Evolutionary conservation across 441 rosid species (phyloP).

Genomic region (Macaranga tanarius): DNA sequence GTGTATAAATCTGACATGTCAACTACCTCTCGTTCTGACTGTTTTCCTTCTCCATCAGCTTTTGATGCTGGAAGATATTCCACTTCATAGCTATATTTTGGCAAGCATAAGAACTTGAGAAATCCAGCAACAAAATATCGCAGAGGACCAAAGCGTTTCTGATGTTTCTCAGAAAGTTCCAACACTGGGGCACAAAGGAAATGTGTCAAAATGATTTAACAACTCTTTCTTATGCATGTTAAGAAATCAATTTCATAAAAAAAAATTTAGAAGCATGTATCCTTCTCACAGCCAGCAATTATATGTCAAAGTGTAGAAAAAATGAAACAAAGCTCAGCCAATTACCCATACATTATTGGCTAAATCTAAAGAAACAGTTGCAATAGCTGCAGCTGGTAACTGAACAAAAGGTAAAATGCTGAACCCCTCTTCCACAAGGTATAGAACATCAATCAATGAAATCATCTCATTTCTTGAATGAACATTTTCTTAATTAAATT

Average conservation of each 20-base stretch:
- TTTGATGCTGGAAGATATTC: constrained; percentile 86
- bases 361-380: neutral
- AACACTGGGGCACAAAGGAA: constrained; percentile 56
- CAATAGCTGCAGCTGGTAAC: neutral
- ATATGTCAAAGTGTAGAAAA: neutral
- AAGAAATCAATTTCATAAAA: neutral
- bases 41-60: constrained; percentile 59
- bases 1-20: constrained; percentile 79
- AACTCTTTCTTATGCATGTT: neutral
- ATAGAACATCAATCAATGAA: neutral
- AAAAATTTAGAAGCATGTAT: neutral
- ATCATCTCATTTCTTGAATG: neutral
- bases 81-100: constrained; percentile 89
- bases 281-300: neutral
- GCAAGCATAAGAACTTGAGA: constrained; percentile 92
- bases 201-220: constrained; percentile 20
- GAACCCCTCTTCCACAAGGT: neutral
- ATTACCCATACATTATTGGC: neutral
- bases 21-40: constrained; percentile 43
- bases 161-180: constrained; percentile 93
- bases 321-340: neutral
- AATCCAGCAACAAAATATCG: constrained; percentile 97
- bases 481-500: neutral
- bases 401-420: neutral
- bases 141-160: constrained; percentile 91